Conservation (phyloP, 257 asterid species). For the Solanum bulbocastanum region DNA sequence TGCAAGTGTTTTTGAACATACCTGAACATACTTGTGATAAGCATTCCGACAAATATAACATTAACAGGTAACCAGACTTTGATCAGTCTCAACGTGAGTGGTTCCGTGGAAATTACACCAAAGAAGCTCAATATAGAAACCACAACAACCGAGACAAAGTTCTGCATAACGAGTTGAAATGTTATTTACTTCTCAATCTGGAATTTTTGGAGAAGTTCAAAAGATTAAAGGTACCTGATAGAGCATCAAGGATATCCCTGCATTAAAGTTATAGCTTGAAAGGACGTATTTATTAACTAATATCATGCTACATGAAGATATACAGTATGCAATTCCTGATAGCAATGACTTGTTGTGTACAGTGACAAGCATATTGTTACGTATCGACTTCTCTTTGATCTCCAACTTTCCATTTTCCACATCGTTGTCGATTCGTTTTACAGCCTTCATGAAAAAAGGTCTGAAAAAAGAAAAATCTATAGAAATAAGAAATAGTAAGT, state of each 20-base stretch:
- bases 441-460: slow-evolving; percentile 33
- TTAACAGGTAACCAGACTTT: slow-evolving; percentile 93
- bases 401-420: slow-evolving; percentile 48
- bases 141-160: slow-evolving; percentile 59
- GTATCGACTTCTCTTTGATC: slow-evolving; percentile 28
- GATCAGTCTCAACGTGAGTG: slow-evolving; percentile 76
- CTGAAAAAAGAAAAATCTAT: background rate
- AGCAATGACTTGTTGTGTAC: slow-evolving; percentile 52
- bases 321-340: slow-evolving; percentile 76
- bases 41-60: slow-evolving; percentile 91
- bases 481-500: background rate
- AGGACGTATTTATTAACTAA: slow-evolving; percentile 83
- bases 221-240: slow-evolving; percentile 56
- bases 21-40: slow-evolving; percentile 91
- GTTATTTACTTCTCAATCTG: background rate
- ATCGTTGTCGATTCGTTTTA: slow-evolving; percentile 29
- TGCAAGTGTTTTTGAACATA: background rate
- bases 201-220: background rate
- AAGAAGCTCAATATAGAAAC: slow-evolving; percentile 46
- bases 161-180: slow-evolving; percentile 29
- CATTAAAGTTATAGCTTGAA: slow-evolving; percentile 75
- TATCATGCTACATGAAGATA: slow-evolving; percentile 89
- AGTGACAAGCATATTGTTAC: slow-evolving; percentile 23
- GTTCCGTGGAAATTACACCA: slow-evolving; percentile 69
- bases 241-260: slow-evolving; percentile 88